phyloP scores from a whole-genome alignment of 2,329 filamentous ascomycete species.

The Fusarium armeniacum region DNA sequence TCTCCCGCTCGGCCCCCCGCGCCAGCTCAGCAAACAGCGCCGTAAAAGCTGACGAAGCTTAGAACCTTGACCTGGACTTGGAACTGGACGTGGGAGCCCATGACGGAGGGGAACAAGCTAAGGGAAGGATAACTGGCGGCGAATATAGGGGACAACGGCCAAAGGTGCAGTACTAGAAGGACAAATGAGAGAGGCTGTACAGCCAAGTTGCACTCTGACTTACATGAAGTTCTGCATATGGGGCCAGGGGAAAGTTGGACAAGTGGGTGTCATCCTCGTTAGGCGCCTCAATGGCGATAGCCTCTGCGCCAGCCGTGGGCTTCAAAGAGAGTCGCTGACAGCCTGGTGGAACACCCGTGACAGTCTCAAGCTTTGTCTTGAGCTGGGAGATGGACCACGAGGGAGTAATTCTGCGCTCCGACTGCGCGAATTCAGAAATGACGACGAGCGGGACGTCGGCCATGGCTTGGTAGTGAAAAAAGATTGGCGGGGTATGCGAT shows the following conservation, averaged over 20 bases:
- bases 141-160: conserved; percentile 13
- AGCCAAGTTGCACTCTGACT: conserved; percentile 61
- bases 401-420: conserved; percentile 91
- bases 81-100: conserved; percentile 7
- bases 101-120: conserved; percentile 20
- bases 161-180: conserved; percentile 6
- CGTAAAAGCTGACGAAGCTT: conserved; percentile 9
- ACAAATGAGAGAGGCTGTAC: conserved; percentile 34
- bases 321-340: conserved; percentile 83
- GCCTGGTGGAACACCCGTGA: conserved; percentile 89
- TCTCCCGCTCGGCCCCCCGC: conserved; percentile 39
- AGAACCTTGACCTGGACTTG: conserved; percentile 11
- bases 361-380: conserved; percentile 88
- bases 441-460: conserved; percentile 83
- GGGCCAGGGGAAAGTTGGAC: conserved; percentile 74
- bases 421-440: conserved; percentile 80
- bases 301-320: conserved; percentile 66
- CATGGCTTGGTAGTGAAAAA: conserved; percentile 58
- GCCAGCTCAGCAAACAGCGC: conserved; percentile 31
- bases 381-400: conserved; percentile 90
- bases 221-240: conserved; percentile 85
- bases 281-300: conserved; percentile 74
- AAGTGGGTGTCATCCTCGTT: conserved; percentile 80
- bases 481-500: conserved; percentile 12
- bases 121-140: conserved; percentile 5